Percentiles rank a stretch among this genome's conserved stretches.
phyloP scores from a whole-genome alignment of 2,329 filamentous ascomycete genomes.

The Xylariomycetidae sp. region DNA sequence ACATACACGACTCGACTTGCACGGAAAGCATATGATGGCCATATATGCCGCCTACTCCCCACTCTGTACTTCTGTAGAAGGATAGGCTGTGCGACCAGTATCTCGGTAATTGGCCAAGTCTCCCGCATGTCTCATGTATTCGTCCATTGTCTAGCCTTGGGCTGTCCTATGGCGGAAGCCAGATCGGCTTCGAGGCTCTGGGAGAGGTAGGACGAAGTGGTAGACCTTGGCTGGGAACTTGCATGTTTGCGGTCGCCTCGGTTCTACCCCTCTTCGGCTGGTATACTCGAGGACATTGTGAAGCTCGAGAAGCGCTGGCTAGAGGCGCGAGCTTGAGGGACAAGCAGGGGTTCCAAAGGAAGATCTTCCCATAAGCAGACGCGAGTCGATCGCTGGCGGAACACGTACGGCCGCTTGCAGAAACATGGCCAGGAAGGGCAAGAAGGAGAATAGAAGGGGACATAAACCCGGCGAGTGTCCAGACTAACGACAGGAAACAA shows the following conservation, averaged over 20 bases:
- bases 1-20: constrained; percentile 16
- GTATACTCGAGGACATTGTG: too few species aligned
- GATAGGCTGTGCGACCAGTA: constrained; percentile 16
- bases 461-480: too few species aligned
- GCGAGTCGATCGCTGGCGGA: too few species aligned
- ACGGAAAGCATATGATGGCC: constrained; percentile 20
- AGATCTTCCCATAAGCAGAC: too few species aligned
- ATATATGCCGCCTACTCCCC: constrained; percentile 12
- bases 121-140: constrained; percentile 24
- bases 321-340: too few species aligned
- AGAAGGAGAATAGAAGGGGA: too few species aligned
- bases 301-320: too few species aligned
- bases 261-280: constrained; percentile 10
- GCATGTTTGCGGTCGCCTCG: constrained; percentile 16
- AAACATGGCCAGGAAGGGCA: too few species aligned
- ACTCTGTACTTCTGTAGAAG: constrained; percentile 15
- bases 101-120: constrained; percentile 24
- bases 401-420: too few species aligned
- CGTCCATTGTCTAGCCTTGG: constrained; percentile 13
- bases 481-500: too few species aligned
- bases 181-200: constrained; percentile 11
- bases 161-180: constrained; percentile 8
- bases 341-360: too few species aligned
- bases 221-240: constrained; percentile 12
- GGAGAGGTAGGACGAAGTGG: constrained; percentile 12